These are phyloP conservation scores for Ophiosphaerella korrae DNA, from an alignment of 2,329 filamentous ascomycete species.

Conservation along the genomic window DNA sequence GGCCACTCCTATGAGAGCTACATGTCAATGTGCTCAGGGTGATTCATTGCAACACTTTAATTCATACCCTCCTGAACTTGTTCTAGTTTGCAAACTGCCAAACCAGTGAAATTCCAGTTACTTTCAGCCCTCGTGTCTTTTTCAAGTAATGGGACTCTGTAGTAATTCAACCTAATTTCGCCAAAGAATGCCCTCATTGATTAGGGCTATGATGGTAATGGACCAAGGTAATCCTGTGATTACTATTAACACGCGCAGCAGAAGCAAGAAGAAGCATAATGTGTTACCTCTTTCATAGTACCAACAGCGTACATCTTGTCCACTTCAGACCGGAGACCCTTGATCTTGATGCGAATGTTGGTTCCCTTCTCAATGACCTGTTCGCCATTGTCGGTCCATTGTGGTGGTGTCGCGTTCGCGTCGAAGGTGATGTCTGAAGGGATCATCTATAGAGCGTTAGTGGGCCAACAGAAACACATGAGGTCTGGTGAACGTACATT, in stretches of 20 bases:
- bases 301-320: conserved; percentile 96
- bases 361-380: conserved; percentile 92
- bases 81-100: no score
- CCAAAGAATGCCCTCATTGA: background rate
- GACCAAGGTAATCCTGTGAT: conserved; percentile 48
- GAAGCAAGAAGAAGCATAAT: no score
- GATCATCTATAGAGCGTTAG: conserved; percentile 69
- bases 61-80: no score
- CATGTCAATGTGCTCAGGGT: background rate
- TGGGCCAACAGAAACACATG: conserved; percentile 16
- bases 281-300: conserved; percentile 79
- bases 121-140: no score
- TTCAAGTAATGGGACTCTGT: background rate
- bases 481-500: conserved; percentile 63
- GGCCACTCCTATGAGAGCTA: background rate
- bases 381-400: conserved; percentile 94
- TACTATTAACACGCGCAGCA: conserved; percentile 15
- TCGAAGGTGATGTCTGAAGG: conserved; percentile 92
- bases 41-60: no score
- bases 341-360: conserved; percentile 90
- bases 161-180: background rate
- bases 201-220: conserved; percentile 34
- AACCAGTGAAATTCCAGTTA: no score
- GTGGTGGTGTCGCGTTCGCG: conserved; percentile 92
- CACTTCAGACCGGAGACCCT: conserved; percentile 91